phyloP scores from a whole-genome alignment of 306 rosid species.

The Ammopiptanthus mongolicus region DNA sequence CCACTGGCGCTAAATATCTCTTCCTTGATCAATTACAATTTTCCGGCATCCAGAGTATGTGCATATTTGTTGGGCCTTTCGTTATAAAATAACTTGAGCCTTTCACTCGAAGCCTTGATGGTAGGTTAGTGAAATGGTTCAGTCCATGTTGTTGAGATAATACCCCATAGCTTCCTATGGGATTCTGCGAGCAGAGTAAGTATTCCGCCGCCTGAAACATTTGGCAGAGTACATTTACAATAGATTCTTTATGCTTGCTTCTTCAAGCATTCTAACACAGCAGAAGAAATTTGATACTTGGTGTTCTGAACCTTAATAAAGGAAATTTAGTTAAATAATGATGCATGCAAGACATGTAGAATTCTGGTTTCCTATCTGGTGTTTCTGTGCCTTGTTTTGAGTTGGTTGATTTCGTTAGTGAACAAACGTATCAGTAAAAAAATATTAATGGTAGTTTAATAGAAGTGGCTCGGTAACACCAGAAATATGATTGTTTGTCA shows the following conservation, averaged over 20 bases:
- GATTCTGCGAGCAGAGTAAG: conserved; percentile 12
- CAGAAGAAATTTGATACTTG: conserved; percentile 19
- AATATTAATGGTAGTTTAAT: neutral
- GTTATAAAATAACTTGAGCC: conserved; percentile 13
- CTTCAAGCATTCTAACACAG: conserved; percentile 20
- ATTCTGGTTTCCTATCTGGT: conserved; percentile 1
- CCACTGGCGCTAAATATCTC: conserved; percentile 41
- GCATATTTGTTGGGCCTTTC: conserved; percentile 25
- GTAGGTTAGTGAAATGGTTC: conserved; percentile 21
- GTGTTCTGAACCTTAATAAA: neutral
- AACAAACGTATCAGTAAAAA: neutral
- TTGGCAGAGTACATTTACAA: neutral
- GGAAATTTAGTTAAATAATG: conserved; percentile 14
- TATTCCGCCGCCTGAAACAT: neutral
- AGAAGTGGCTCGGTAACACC: neutral
- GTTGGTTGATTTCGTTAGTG: neutral
- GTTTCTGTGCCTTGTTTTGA: neutral
- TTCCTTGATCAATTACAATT: conserved; percentile 34
- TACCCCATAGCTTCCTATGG: conserved; percentile 15
- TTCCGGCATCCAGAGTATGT: conserved; percentile 41
- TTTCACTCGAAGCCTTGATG: conserved; percentile 25
- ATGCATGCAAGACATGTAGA: conserved; percentile 3
- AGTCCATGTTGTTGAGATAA: conserved; percentile 19
- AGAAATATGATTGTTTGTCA: neutral
- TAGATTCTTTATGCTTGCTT: conserved; percentile 20